phyloP scores from a whole-genome alignment of 2,329 filamentous ascomycete species.

The Colletotrichum liriopes region DNA sequence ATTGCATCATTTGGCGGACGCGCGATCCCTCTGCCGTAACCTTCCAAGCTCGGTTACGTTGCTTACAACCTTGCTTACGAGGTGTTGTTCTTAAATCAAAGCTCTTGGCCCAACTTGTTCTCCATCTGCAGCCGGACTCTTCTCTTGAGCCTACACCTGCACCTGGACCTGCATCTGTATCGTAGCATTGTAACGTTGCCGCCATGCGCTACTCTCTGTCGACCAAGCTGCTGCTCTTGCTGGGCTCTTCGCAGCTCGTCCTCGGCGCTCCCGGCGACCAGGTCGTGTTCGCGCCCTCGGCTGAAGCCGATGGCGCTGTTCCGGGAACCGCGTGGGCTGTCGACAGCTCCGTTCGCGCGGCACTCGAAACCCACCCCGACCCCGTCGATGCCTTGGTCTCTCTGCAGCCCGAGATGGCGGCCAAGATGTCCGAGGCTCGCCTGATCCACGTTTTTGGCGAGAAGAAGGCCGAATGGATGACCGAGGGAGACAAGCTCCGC shows the following conservation, averaged over 20 bases:
- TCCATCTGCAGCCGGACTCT: too few relatives aligned
- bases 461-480: conserved; percentile 76
- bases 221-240: conserved; percentile 31
- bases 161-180: not conserved
- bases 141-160: not conserved
- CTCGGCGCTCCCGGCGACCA: conserved; percentile 21
- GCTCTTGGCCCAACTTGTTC: not conserved
- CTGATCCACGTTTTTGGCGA: conserved; percentile 77
- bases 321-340: not conserved
- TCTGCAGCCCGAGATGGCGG: conserved; percentile 48
- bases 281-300: conserved; percentile 15
- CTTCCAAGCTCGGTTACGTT: not conserved
- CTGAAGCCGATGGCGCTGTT: not conserved
- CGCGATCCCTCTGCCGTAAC: not conserved
- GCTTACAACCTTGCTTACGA: not conserved
- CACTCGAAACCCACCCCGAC: conserved; percentile 47
- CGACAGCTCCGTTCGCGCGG: conserved; percentile 44
- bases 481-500: conserved; percentile 81
- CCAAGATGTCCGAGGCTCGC: conserved; percentile 59
- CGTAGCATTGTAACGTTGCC: not conserved
- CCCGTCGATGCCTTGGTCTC: conserved; percentile 50
- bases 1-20: conserved; percentile 6
- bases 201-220: conserved; percentile 34
- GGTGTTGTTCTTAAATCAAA: not conserved
- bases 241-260: conserved; percentile 37